These are phyloP conservation scores for Cyberlindnera sargentensis DNA, from an alignment of 805 yeast genomes.

Conservation along the genomic window DNA sequence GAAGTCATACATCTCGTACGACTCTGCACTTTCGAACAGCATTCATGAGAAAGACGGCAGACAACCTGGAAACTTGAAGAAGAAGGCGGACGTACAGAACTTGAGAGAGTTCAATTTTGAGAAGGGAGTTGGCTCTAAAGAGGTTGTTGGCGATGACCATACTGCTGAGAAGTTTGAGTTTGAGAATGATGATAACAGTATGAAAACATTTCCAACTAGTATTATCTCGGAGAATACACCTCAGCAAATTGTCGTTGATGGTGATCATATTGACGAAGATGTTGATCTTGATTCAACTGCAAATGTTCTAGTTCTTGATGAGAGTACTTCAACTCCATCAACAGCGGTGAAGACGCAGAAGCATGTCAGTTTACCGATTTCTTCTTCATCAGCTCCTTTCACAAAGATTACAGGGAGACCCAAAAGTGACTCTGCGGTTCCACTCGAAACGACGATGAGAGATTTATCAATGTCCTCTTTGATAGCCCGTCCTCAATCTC, in stretches of 20 bases:
- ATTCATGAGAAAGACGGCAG: constrained; percentile 6
- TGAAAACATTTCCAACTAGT: constrained; percentile 12
- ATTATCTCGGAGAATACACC: constrained; percentile 16
- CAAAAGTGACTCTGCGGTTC: too few relatives aligned
- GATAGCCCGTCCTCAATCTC: too few relatives aligned
- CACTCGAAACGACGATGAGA: too few relatives aligned
- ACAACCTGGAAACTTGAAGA: constrained; percentile 26
- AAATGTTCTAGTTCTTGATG: too few relatives aligned
- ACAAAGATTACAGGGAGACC: too few relatives aligned
- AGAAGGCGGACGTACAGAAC: constrained; percentile 44
- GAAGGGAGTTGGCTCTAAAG: constrained; percentile 3
- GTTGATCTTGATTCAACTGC: background rate
- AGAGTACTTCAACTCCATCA: too few relatives aligned
- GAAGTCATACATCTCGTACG: constrained; percentile 52
- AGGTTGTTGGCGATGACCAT: constrained; percentile 4
- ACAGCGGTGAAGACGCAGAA: too few relatives aligned
- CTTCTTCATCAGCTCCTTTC: too few relatives aligned
- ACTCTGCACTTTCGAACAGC: constrained; percentile 41
- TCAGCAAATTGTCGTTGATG: background rate
- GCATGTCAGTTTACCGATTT: too few relatives aligned
- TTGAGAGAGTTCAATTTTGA: constrained; percentile 39
- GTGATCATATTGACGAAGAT: background rate
- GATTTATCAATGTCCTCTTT: too few relatives aligned
- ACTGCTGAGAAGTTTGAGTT: constrained; percentile 13
- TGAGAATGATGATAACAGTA: constrained; percentile 12